A percentile compares a stretch with the other conserved stretches of the same genome.
phyloP scores from a whole-genome alignment of 352 stramenopile species.

The Phytophthora pini region DNA sequence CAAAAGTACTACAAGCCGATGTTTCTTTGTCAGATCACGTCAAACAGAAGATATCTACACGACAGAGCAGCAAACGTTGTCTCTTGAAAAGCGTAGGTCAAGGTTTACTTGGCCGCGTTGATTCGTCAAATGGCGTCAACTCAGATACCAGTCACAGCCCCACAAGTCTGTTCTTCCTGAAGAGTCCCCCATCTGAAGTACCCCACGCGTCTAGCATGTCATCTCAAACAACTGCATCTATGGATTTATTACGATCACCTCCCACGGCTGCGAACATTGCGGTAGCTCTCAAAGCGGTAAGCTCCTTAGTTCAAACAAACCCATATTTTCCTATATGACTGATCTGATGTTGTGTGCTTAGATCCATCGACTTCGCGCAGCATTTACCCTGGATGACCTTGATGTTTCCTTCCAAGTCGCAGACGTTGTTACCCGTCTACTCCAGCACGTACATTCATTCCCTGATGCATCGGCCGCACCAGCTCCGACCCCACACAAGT shows the following conservation, averaged over 20 bases:
- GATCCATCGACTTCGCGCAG: constrained; percentile 40
- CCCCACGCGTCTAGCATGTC: neutral
- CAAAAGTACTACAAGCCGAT: constrained; percentile 36
- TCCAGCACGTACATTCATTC: constrained; percentile 42
- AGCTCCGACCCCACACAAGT: constrained; percentile 27
- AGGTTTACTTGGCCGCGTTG: constrained; percentile 21
- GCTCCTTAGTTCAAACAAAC: constrained; percentile 2
- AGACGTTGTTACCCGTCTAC: constrained; percentile 44
- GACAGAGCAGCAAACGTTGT: constrained; percentile 5
- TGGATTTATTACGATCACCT: constrained; percentile 20
- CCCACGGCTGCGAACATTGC: constrained; percentile 25
- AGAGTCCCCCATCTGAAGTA: neutral
- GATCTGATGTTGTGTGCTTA: constrained; percentile 22
- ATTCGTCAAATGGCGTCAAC: neutral
- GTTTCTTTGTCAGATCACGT: constrained; percentile 36
- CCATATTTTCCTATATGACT: neutral
- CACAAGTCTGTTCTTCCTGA: constrained; percentile 30
- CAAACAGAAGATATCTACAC: constrained; percentile 14
- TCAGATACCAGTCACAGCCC: neutral
- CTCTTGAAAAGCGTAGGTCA: constrained; percentile 16
- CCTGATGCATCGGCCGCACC: constrained; percentile 27
- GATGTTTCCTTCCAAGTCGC: constrained; percentile 28
- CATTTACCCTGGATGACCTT: constrained; percentile 18
- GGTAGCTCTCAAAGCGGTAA: constrained; percentile 45
- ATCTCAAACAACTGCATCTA: constrained; percentile 6